Base-by-base conservation (phyloP, 2,329 filamentous ascomycete species). In the Fusarium sp. region DNA sequence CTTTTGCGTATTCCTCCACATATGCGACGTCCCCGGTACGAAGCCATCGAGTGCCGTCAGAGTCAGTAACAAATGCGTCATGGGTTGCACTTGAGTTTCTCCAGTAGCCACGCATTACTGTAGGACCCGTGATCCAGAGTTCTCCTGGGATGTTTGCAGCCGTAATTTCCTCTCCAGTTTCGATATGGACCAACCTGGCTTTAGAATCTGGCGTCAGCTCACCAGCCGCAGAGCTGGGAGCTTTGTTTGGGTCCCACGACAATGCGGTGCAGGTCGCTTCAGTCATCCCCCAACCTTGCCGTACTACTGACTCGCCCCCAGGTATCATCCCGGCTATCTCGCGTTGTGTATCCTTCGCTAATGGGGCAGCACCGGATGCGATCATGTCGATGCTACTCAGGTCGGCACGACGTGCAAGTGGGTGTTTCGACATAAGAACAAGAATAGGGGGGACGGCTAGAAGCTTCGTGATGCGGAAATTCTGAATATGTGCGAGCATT, bases 201-300 rank as follows among this genome's bases (percentile, higher is more conserved):
- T 89, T 86, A 38, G 75, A 78, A 60, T 78, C 73, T 7, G 76
- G 75, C 45, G 76, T 88, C 89, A 77, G 59, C 61, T 75, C 77
- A 38, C 77, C 77, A 22, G 76, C 75, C 20, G 77, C 77, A 45
- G 74, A 63, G 39, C 73, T 78, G 20, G 70, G 67, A 12, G 71
- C 56, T 46, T 71, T 69, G 77, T 95, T 95, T 25, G 93, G 86
- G 70, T 92, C 85, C 87, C 90, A 94, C 11, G 86, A 86, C 17
- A 93, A 86, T 22, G 88, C 85, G 1, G 91, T 90, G 79, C 93
- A 95, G 1, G 93, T 96, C 5, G 88, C 83, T 79, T 96, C 94
- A 2, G 94, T 96, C 94, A 97, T 95, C 9, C 94, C 94, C 92
- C 93, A 97, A 7, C 93, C 94, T 80, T 95, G 93, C 77, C 84